A percentile compares a stretch with the other conserved stretches of the same genome.
These are phyloP conservation scores for Zopfia rhizophila DNA, from an alignment of 2,329 filamentous ascomycete species.

Conservation along the genomic window DNA sequence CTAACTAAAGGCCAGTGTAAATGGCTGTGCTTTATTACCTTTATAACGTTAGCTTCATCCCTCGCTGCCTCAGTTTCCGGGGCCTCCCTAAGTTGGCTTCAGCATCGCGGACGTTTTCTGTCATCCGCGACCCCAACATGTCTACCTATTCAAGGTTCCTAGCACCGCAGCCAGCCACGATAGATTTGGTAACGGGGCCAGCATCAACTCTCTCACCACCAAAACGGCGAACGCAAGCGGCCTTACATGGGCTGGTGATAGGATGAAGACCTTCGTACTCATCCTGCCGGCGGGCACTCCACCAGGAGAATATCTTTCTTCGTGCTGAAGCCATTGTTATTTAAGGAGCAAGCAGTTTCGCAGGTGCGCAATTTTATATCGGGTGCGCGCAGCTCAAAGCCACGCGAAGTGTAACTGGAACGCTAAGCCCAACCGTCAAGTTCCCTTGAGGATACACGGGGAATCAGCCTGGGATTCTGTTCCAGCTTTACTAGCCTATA, in stretches of 20 bases:
- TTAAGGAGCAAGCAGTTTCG: constrained; percentile 42
- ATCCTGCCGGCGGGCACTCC: constrained; percentile 49
- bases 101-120: constrained; percentile 45
- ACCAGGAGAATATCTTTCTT: constrained; percentile 36
- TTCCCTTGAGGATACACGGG: constrained; percentile 65
- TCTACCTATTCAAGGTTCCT: constrained; percentile 58
- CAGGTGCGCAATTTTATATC: constrained; percentile 42
- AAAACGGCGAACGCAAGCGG: constrained; percentile 11
- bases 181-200: constrained; percentile 59
- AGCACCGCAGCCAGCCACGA: constrained; percentile 72
- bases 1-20: too few relatives aligned
- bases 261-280: constrained; percentile 47
- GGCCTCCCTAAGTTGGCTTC: constrained; percentile 59
- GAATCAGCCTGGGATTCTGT: constrained; percentile 65
- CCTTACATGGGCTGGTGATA: constrained; percentile 29
- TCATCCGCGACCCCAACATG: constrained; percentile 61
- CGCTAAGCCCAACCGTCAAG: constrained; percentile 50
- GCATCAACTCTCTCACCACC: constrained; percentile 22
- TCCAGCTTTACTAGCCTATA: constrained; percentile 65
- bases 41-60: too few relatives aligned
- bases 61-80: too few relatives aligned
- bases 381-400: constrained; percentile 25
- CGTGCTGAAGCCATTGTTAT: constrained; percentile 20
- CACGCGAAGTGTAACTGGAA: constrained; percentile 44
- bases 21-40: too few relatives aligned